These are phyloP conservation scores for Myxozyma melibiosi DNA, from an alignment of 805 yeast species.

Conservation along the genomic window DNA sequence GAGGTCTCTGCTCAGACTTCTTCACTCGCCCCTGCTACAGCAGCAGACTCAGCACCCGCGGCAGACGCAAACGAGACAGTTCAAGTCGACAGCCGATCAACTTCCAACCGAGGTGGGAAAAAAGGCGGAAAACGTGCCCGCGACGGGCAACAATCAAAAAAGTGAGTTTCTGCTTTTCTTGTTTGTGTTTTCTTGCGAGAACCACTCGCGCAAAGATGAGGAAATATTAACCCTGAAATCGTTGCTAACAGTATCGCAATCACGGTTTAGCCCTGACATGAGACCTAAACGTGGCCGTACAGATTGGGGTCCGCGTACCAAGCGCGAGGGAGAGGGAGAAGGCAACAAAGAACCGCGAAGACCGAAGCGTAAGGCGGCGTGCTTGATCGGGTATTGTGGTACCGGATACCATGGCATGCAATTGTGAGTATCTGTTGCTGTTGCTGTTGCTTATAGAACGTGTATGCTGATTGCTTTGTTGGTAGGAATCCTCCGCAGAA, in stretches of 20 bases:
- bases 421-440: slow-evolving; percentile 2
- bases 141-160: slow-evolving; percentile 22
- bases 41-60: background rate
- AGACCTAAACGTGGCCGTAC: slow-evolving; percentile 4
- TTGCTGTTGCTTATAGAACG: background rate
- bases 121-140: background rate
- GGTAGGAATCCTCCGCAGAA: slow-evolving; percentile 70
- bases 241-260: no score
- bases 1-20: no score
- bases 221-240: no score
- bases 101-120: no score
- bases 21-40: no score
- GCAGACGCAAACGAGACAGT: no score
- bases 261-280: slow-evolving; percentile 8
- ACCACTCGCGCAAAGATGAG: no score
- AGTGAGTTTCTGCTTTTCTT: slow-evolving; percentile 18
- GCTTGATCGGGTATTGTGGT: slow-evolving; percentile 92
- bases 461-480: background rate
- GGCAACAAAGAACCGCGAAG: slow-evolving; percentile 37
- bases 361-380: slow-evolving; percentile 84
- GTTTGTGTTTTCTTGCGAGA: no score
- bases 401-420: slow-evolving; percentile 98
- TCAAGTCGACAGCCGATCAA: no score
- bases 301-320: background rate
- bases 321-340: slow-evolving; percentile 3